These are phyloP conservation scores for Colletotrichum tofieldiae DNA, from an alignment of 2,329 filamentous ascomycete genomes.

Conservation along the genomic window DNA sequence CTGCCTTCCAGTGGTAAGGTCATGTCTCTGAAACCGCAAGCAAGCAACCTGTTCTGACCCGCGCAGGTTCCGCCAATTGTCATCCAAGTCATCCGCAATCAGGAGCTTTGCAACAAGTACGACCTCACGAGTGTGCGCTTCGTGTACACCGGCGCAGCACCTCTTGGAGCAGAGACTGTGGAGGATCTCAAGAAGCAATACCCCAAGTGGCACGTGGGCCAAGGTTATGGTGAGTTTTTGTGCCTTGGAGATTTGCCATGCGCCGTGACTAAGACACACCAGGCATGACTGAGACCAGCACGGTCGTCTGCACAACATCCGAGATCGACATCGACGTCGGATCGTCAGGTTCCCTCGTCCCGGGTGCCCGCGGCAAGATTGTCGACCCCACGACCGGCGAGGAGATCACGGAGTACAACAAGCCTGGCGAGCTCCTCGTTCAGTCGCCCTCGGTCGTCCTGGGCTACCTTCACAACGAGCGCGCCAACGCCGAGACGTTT, in stretches of 20 bases:
- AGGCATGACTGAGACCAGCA: slow-evolving; percentile 82
- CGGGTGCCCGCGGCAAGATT: slow-evolving; percentile 75
- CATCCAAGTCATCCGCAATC: slow-evolving; percentile 79
- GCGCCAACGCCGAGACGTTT: slow-evolving; percentile 87
- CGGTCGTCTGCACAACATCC: slow-evolving; percentile 73
- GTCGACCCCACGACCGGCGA: slow-evolving; percentile 75
- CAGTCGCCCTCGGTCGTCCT: slow-evolving; percentile 83
- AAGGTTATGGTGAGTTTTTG: slow-evolving; percentile 75
- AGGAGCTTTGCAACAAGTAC: slow-evolving; percentile 71
- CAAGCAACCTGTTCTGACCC: not conserved
- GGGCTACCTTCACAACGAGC: slow-evolving; percentile 89
- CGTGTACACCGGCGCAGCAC: slow-evolving; percentile 82
- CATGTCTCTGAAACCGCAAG: not conserved
- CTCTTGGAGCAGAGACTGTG: slow-evolving; percentile 79
- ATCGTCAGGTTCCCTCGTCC: slow-evolving; percentile 78
- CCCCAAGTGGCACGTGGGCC: slow-evolving; percentile 76
- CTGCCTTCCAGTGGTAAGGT: slow-evolving; percentile 74
- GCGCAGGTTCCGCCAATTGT: slow-evolving; percentile 82
- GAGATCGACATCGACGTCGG: slow-evolving; percentile 76
- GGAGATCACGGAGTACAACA: slow-evolving; percentile 78
- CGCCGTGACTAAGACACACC: not conserved
- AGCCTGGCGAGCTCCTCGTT: slow-evolving; percentile 85
- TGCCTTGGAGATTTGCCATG: not conserved
- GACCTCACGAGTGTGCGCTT: slow-evolving; percentile 77
- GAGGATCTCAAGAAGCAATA: slow-evolving; percentile 73